These are phyloP conservation scores for Penicillium cosmopolitanum DNA, from an alignment of 495 filamentous ascomycete species.

Conservation along the genomic window DNA sequence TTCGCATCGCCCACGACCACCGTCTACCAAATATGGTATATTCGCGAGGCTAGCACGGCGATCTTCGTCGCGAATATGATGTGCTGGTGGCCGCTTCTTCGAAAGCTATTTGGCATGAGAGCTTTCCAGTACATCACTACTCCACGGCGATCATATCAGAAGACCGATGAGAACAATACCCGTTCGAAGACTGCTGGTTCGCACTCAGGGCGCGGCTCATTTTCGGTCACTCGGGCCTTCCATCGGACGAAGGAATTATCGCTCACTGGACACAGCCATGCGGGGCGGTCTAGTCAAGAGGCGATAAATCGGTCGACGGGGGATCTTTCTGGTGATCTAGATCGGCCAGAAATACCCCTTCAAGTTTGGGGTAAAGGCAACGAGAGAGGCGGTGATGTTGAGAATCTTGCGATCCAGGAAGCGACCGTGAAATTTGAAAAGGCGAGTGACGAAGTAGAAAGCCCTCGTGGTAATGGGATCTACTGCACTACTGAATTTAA, in stretches of 20 bases:
- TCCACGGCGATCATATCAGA: conserved; percentile 24
- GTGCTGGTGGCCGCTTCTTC: conserved; percentile 62
- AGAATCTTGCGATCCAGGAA: conserved; percentile 8
- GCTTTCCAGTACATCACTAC: conserved; percentile 37
- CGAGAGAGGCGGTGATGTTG: conserved; percentile 4
- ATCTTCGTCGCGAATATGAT: conserved; percentile 68
- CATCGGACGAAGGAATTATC: conserved; percentile 15
- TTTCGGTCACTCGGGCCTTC: conserved; percentile 21
- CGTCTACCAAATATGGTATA: conserved; percentile 63
- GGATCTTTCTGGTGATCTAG: conserved; percentile 16
- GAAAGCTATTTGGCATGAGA: conserved; percentile 51
- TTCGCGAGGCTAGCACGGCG: conserved; percentile 64
- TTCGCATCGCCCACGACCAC: conserved; percentile 57
- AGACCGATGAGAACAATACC: conserved; percentile 14
- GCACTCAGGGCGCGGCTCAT: conserved; percentile 24
- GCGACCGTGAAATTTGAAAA: conserved; percentile 4
- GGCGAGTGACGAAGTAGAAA: neutral
- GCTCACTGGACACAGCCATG: neutral
- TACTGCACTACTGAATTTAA: neutral
- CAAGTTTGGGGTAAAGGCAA: conserved; percentile 17
- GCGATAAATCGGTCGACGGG: conserved; percentile 21
- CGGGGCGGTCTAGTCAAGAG: conserved; percentile 25
- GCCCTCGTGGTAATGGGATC: neutral
- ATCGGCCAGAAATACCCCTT: conserved; percentile 18
- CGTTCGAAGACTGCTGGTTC: conserved; percentile 12